Base-by-base conservation (phyloP, 73 alveolate genomes). In the Paramecium biaurelia region DNA sequence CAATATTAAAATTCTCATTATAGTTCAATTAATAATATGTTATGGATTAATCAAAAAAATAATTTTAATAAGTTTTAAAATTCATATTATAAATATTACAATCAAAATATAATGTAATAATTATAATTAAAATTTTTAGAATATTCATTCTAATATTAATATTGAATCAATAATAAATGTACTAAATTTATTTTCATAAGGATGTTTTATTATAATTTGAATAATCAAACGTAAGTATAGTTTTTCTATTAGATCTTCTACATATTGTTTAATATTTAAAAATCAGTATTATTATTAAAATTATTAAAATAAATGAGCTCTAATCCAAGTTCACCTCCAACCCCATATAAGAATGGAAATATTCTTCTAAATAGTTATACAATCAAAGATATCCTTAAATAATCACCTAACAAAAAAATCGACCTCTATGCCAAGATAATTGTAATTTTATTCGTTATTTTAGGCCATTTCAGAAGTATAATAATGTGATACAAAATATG, bases 291-390 rank as follows among this genome's bases (percentile, higher is more conserved):
- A 53, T 53, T 53, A 53, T 53, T 53, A 53, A 53, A 53, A 53
- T 53, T 53, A 53, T 53, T 53, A 53, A 53, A 53, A 53, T 15
- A n/a, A 63, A 63, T 63, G 84, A 63, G 45, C 84, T 63, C 84
- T 63, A 63, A 74, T 41, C 87, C 87, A 74, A 74, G 87, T 37
- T 74, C 87, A 41, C 87, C 87, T 37, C 87, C 87, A 28, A 37
- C 57, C 6, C 59, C 59, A 41, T 37, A 12, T 74, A 74, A 74
- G 58, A 37, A 24, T 41, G 67, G 67, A 74, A 11, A 67, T 5
- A 74, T 74, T 15, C 57, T 37, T 41, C 18, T 74, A 21, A 37
- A 34, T 41, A 74, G 57, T 41, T 74, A 74, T 37, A 37, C 87
- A 8, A 34, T 74, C 34, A 74, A 74, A 37, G 87, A 74, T 37